Evolutionary conservation across 495 filamentous ascomycete species (phyloP), one percentile per base, ranked within the genome.

Genomic region (Rhypophila decipiens): DNA sequence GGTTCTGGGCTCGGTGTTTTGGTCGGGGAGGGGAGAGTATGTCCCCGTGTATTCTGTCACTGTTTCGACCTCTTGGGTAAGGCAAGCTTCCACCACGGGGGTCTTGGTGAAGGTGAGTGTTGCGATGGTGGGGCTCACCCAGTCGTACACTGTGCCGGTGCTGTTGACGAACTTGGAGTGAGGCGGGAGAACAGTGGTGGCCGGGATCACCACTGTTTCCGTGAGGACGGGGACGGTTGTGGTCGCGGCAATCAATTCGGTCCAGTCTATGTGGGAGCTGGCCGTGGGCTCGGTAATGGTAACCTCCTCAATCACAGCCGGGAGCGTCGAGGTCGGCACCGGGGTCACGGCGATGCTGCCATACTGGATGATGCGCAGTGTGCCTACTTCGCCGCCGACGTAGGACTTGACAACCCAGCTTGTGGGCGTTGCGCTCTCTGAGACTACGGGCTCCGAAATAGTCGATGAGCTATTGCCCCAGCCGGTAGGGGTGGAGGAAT

Each of bases 71-170:
- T n/a, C n/a, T 40, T 49, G 44, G 45, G 21, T 39, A 41, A 44
- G 49, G 2, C 34, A 33, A 19, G 45, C 33, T 9, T 33, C 24
- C 13, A 31, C 27, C 13, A 13, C 27, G n/a, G 45, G 11, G n/a
- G n/a, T n/a, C n/a, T n/a, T n/a, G n/a, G n/a, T n/a, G 31, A 53
- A 40, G 9, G 45, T 53, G 18, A 53, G 19, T 5, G 51, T 53
- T 12, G 45, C 51, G 24, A 40, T 19, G 12, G 27, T 42, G 8
- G 51, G 45, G 35, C 29, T 44, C 8, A 23, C 15, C 44, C 46
- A 49, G 12, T 17, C 9, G 10, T 40, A n/a, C n/a, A n/a, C 42
- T 5, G 51, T 53, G 2, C 24, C 27, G 31, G 51, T 53, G 40
- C 39, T 36, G 18, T 47, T 41, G 4, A 24, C 11, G 4, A 33